Percentiles rank a stretch among this genome's conserved stretches.
Conservation (phyloP, 1,139 yeast genomes). For the Diutina sp. region DNA sequence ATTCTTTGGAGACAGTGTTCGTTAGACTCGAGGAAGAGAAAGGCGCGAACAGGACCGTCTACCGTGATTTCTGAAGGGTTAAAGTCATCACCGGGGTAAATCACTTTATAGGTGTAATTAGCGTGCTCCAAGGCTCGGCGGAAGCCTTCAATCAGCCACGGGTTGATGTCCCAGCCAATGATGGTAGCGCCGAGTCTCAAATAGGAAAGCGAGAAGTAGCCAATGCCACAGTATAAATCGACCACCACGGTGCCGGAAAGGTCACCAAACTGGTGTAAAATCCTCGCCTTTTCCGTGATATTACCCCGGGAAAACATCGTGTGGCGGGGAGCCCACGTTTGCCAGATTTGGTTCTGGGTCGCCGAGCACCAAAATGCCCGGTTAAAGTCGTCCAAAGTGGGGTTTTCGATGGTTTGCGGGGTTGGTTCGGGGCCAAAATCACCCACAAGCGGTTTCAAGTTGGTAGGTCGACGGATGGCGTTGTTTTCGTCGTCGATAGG, state of each 20-base stretch:
- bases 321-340: slow-evolving; percentile 73
- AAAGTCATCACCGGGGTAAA: slow-evolving; percentile 14
- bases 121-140: slow-evolving; percentile 39
- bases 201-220: slow-evolving; percentile 70
- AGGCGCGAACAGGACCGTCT: too few species aligned
- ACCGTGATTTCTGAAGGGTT: background rate
- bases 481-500: slow-evolving; percentile 46
- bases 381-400: slow-evolving; percentile 29
- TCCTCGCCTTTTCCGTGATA: slow-evolving; percentile 65
- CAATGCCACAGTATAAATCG: slow-evolving; percentile 78
- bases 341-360: slow-evolving; percentile 63
- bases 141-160: slow-evolving; percentile 74
- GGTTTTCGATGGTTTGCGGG: slow-evolving; percentile 15
- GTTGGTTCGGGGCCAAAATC: slow-evolving; percentile 42
- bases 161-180: slow-evolving; percentile 76
- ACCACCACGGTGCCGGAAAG: slow-evolving; percentile 28
- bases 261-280: slow-evolving; percentile 25
- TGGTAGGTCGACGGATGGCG: slow-evolving; percentile 49
- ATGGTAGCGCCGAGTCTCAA: slow-evolving; percentile 40
- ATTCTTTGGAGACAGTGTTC: slow-evolving; percentile 33
- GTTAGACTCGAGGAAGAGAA: slow-evolving; percentile 52
- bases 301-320: slow-evolving; percentile 92
- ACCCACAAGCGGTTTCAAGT: slow-evolving; percentile 47
- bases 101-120: slow-evolving; percentile 24
- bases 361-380: slow-evolving; percentile 61